These are phyloP conservation scores for Pseudogymnoascus sp. DNA, from an alignment of 2,329 filamentous ascomycete species.

Conservation along the genomic window DNA sequence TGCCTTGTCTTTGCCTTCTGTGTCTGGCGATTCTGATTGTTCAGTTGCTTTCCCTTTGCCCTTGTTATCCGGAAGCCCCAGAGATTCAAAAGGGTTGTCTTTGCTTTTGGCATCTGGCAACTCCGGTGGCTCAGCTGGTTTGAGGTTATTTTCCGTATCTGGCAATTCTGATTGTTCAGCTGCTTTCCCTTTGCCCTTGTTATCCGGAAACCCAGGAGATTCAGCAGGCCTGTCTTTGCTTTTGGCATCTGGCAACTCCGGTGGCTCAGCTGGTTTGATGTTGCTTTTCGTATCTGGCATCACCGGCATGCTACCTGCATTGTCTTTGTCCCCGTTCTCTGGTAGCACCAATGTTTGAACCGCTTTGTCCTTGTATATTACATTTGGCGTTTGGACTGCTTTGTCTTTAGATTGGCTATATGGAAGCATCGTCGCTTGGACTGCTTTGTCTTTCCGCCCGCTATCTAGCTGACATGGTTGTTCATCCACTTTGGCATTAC, in stretches of 20 bases:
- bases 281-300: background rate
- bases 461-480: background rate
- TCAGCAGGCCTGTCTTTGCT: background rate
- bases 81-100: background rate
- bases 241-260: background rate
- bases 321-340: background rate
- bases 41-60: background rate
- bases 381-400: background rate
- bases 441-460: background rate
- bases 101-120: background rate
- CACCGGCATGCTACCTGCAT: too few relatives aligned
- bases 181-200: background rate
- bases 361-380: background rate
- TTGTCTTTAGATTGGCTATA: background rate
- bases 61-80: background rate
- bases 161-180: background rate
- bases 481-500: background rate
- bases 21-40: background rate
- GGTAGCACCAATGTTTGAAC: background rate
- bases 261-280: background rate
- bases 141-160: background rate
- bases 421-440: background rate
- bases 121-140: background rate
- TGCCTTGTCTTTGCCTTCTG: background rate
- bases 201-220: background rate